phyloP scores from a whole-genome alignment of 192 early-diverging fungal genomes.

The Podila epigama region DNA sequence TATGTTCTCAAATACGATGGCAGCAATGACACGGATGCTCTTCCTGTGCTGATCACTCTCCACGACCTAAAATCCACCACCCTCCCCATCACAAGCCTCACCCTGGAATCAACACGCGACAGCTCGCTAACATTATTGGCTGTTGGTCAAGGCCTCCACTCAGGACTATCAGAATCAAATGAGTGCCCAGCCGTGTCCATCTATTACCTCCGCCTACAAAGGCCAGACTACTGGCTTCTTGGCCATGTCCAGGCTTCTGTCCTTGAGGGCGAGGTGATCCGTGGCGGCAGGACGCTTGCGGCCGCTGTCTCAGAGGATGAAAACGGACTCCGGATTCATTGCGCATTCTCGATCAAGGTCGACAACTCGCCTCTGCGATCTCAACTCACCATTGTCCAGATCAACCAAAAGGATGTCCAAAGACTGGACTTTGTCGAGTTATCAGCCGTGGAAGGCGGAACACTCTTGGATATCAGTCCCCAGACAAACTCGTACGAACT shows the following conservation, averaged over 20 bases:
- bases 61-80: constrained; percentile 22
- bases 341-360: constrained; percentile 28
- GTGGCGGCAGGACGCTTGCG: constrained; percentile 32
- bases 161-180: not conserved
- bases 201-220: constrained; percentile 38
- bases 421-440: constrained; percentile 25
- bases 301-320: constrained; percentile 28
- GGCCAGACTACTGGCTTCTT: constrained; percentile 29
- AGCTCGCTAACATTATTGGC: constrained; percentile 17
- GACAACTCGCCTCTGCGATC: constrained; percentile 13
- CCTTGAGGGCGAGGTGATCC: constrained; percentile 27
- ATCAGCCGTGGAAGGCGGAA: constrained; percentile 22
- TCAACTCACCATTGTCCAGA: constrained; percentile 34
- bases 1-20: constrained; percentile 34
- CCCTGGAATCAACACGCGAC: constrained; percentile 29
- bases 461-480: constrained; percentile 39
- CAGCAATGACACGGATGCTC: constrained; percentile 14
- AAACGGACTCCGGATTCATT: constrained; percentile 41
- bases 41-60: constrained; percentile 22
- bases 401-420: constrained; percentile 32
- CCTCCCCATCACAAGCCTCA: constrained; percentile 38
- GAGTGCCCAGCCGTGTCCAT: constrained; percentile 37
- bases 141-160: constrained; percentile 24
- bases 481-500: constrained; percentile 44
- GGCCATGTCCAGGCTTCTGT: constrained; percentile 35